A percentile compares a stretch with the other conserved stretches of the same genome.
Evolutionary conservation across 805 yeast genomes (phyloP).

Genomic region (Yarrowia sp.): DNA sequence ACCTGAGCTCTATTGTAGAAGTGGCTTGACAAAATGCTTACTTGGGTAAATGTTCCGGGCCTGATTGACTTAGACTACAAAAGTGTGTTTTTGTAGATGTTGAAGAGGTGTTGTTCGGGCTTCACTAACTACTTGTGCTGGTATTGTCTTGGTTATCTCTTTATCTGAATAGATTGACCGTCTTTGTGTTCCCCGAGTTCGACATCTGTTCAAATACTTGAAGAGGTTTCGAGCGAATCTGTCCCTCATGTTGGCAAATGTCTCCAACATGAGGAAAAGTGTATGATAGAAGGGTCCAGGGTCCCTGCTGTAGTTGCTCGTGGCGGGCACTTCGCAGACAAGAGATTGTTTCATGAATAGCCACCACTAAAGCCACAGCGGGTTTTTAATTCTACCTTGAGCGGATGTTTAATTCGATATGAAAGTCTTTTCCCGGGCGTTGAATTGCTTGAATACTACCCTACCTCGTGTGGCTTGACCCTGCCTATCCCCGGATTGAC

Average conservation of each 20-base stretch:
- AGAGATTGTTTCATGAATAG: no score
- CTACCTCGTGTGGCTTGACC: not conserved
- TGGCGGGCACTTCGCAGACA: no score
- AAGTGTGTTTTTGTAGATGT: not conserved
- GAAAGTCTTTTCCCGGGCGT: not conserved
- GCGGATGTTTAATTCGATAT: not conserved
- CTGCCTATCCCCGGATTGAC: not conserved
- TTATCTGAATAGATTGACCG: no score
- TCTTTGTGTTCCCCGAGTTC: not conserved
- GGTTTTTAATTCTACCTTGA: not conserved
- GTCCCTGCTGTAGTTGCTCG: no score
- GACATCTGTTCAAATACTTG: no score
- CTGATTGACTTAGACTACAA: not conserved
- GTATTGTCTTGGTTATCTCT: no score
- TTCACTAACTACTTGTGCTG: no score
- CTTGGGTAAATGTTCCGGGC: not conserved
- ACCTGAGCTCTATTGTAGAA: not conserved
- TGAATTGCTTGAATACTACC: not conserved
- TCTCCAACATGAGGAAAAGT: no score
- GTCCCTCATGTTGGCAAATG: no score
- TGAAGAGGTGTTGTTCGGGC: not conserved
- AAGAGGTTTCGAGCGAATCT: no score
- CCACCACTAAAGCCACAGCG: slow-evolving; percentile 1
- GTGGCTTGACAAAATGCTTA: not conserved
- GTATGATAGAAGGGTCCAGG: no score